Base-by-base conservation (phyloP, 176 grass and related monocot species). In the Carex parvula region DNA sequence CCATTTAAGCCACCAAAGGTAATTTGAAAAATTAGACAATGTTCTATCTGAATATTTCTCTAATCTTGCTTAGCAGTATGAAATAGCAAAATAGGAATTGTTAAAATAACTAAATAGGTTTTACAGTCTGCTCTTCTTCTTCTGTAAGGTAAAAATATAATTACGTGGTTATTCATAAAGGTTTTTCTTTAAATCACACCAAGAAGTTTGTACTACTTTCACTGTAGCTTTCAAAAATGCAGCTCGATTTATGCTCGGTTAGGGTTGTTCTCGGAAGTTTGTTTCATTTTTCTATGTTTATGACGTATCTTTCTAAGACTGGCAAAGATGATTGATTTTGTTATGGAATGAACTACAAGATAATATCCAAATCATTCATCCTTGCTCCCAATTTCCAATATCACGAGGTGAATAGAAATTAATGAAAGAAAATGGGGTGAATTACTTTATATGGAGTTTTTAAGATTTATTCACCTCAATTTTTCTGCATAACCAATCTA, bases 1-100 rank as follows among this genome's bases (percentile, higher is more conserved):
- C 83, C 83, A 24, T 85, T 85, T 54, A 85, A 85, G 65, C 83
- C 83, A 58, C 83, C 83, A 13, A 85, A 85, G 83, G 83, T 85
- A 85, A 32, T 78, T 78, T 74, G 2, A 53, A 78, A 30, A 13
- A 32, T 33, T 56, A 55, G 22, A 55, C 15, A 30, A 8, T 12
- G 53, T 74, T 24, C 44, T 73, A 13, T 50, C 11, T 7, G 56
- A 77, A 55, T 77, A 14, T 77, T 53, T 30, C 50, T 76, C 73
- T 77, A 56, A 2, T 6, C 39, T 41, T 41, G 39, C 39, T 29
- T 55, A 56, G 73, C 73, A 77, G 21, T 56, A 29, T 13, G 70
- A 26, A 37, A 0, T 35, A 68, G 44, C 15, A 52, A 32, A 77
- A 15, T 50, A 56, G 20, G 14, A 26, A 78, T 30, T 57, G 24